phyloP scores from a whole-genome alignment of 495 filamentous ascomycete species.

The Penicillium bialowiezense region DNA sequence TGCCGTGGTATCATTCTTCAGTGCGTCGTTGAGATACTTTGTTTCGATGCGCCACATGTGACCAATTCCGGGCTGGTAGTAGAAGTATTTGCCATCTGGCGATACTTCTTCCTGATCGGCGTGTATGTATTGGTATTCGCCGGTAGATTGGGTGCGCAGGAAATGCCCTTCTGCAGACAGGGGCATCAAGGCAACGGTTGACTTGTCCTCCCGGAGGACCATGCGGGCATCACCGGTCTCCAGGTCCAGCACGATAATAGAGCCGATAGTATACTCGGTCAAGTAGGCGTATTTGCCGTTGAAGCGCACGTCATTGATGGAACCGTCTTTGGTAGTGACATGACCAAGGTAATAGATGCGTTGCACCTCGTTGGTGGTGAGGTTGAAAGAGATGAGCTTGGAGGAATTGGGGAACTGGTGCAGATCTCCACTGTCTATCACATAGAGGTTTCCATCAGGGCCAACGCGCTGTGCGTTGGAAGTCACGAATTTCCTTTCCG shows the following conservation, averaged over 20 bases:
- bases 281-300: slow-evolving; percentile 7
- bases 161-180: background rate
- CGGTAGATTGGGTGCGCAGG: background rate
- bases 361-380: slow-evolving; percentile 1
- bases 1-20: background rate
- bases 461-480: slow-evolving; percentile 5
- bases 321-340: background rate
- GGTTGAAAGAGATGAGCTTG: slow-evolving; percentile 5
- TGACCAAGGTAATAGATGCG: slow-evolving; percentile 3
- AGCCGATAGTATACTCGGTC: slow-evolving; percentile 4
- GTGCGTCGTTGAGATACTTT: slow-evolving; percentile 2
- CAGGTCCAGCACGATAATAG: slow-evolving; percentile 5
- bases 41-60: slow-evolving; percentile 8
- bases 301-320: slow-evolving; percentile 6
- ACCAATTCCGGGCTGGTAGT: slow-evolving; percentile 2
- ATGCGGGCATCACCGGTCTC: slow-evolving; percentile 2
- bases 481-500: background rate
- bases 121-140: slow-evolving; percentile 1
- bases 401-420: background rate
- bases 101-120: slow-evolving; percentile 7
- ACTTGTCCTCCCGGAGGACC: background rate
- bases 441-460: slow-evolving; percentile 4
- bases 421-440: background rate
- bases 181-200: background rate
- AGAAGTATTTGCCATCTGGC: slow-evolving; percentile 1